phyloP scores from a whole-genome alignment of 2,329 filamentous ascomycete species.

The Ascochyta viciae-villosae region DNA sequence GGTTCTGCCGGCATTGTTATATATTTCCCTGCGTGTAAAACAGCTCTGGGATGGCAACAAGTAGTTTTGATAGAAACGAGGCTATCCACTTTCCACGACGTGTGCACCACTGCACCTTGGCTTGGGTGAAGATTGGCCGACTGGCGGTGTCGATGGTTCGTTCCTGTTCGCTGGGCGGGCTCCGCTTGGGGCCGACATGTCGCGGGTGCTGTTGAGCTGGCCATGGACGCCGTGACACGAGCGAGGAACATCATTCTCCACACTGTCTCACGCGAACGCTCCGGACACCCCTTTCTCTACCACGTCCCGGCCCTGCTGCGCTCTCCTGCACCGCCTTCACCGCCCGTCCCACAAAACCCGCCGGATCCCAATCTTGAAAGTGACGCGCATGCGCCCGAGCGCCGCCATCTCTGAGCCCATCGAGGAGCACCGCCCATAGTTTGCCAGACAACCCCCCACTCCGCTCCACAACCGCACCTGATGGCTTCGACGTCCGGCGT shows the following conservation, averaged over 20 bases:
- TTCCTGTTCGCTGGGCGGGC: conserved; percentile 8
- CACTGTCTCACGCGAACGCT: conserved; percentile 9
- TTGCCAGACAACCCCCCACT: conserved; percentile 38
- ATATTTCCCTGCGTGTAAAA: conserved; percentile 50
- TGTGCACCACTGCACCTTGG: conserved; percentile 2
- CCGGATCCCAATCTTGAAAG: conserved; percentile 13
- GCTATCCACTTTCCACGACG: conserved; percentile 35
- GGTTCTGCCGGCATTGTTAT: conserved; percentile 45
- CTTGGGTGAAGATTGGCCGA: neutral
- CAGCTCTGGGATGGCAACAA: conserved; percentile 45
- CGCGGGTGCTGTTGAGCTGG: conserved; percentile 2
- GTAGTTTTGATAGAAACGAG: conserved; percentile 48
- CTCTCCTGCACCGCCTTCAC: conserved; percentile 9
- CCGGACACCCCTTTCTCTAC: conserved; percentile 26
- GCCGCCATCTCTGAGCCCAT: conserved; percentile 43
- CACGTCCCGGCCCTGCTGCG: conserved; percentile 13
- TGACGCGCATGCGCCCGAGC: conserved; percentile 44
- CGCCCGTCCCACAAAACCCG: conserved; percentile 21
- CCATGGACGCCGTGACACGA: conserved; percentile 28
- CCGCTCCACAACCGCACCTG: conserved; percentile 36
- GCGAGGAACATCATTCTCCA: conserved; percentile 23
- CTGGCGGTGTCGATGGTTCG: neutral
- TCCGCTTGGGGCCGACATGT: conserved; percentile 3
- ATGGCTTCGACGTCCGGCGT: conserved; percentile 77
- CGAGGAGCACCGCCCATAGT: conserved; percentile 43